Evolutionary conservation across 1,284 basidiomycete genomes (phyloP).

Genomic region (Rhodotorula sp.): DNA sequence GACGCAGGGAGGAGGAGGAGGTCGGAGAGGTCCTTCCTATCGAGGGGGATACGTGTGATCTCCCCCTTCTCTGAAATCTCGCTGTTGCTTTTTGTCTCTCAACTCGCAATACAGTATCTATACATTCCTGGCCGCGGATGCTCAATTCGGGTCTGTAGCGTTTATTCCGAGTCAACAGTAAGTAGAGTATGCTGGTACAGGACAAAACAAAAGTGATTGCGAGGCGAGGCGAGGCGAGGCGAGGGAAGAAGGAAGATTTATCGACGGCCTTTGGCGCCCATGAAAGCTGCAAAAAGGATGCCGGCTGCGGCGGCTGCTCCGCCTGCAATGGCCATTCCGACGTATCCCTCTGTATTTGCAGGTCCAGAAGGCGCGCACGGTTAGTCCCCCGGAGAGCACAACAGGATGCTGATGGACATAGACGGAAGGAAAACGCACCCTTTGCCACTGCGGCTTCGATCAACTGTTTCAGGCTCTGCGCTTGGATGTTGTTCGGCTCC

Average conservation of each 20-base stretch:
- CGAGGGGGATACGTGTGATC: conserved; percentile 3
- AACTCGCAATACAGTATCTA: background rate
- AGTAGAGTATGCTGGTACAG: background rate
- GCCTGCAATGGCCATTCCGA: conserved; percentile 90
- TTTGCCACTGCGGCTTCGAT: conserved; percentile 84
- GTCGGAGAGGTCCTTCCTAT: background rate
- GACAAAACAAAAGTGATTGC: no score
- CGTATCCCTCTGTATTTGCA: conserved; percentile 68
- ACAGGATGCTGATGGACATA: no score
- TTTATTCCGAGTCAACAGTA: no score
- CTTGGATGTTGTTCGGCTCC: conserved; percentile 92
- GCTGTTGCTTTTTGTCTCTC: no score
- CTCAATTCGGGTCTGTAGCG: background rate
- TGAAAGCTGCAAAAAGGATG: conserved; percentile 71
- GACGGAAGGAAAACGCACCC: conserved; percentile 57
- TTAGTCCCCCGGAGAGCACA: background rate
- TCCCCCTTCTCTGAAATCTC: background rate
- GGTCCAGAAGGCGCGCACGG: background rate
- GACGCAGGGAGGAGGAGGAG: background rate
- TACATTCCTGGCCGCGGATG: background rate
- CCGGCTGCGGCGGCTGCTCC: conserved; percentile 84
- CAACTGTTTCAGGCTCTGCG: conserved; percentile 75
- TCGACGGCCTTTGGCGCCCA: conserved; percentile 37
- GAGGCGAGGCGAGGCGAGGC: no score
- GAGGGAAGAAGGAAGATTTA: background rate